Evolutionary conservation across 768 basidiomycete genomes (phyloP).

Genomic region (Leucogyrophana mollusca): DNA sequence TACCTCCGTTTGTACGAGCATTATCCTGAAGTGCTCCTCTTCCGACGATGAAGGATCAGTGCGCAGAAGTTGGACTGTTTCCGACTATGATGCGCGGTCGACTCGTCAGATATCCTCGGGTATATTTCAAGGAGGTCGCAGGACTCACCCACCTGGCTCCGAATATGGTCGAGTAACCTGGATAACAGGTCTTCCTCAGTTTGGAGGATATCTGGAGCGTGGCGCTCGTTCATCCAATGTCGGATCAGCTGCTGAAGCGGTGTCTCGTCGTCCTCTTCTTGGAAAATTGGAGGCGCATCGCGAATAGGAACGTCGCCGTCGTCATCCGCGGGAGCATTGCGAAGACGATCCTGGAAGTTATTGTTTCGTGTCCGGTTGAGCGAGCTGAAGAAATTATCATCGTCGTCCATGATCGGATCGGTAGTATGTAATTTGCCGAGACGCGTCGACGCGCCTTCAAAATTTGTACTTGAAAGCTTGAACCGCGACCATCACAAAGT

Average conservation of each 20-base stretch:
- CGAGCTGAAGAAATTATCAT: constrained; percentile 26
- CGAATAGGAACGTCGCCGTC: constrained; percentile 34
- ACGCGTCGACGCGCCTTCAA: too few relatives aligned
- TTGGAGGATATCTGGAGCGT: constrained; percentile 77
- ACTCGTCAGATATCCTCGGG: neutral
- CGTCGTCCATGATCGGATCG: constrained; percentile 21
- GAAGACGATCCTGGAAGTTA: constrained; percentile 36
- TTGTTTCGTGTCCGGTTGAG: constrained; percentile 15
- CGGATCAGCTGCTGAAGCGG: constrained; percentile 69
- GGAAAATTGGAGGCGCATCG: constrained; percentile 21
- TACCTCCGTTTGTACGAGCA: constrained; percentile 92
- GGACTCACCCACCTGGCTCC: constrained; percentile 67
- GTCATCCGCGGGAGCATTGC: constrained; percentile 31
- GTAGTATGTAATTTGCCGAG: too few relatives aligned
- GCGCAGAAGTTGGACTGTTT: constrained; percentile 72
- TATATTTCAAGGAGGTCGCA: too few relatives aligned
- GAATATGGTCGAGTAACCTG: constrained; percentile 68
- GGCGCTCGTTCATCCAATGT: constrained; percentile 85
- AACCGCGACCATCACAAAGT: too few relatives aligned
- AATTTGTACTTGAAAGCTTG: too few relatives aligned
- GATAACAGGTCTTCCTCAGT: constrained; percentile 69
- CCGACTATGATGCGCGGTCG: constrained; percentile 48
- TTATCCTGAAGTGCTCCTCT: constrained; percentile 90
- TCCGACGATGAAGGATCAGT: constrained; percentile 84
- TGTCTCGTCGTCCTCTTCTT: constrained; percentile 46